These are phyloP conservation scores for Theileria sp. DNA, from an alignment of 169 alveolate species.

Conservation along the genomic window DNA sequence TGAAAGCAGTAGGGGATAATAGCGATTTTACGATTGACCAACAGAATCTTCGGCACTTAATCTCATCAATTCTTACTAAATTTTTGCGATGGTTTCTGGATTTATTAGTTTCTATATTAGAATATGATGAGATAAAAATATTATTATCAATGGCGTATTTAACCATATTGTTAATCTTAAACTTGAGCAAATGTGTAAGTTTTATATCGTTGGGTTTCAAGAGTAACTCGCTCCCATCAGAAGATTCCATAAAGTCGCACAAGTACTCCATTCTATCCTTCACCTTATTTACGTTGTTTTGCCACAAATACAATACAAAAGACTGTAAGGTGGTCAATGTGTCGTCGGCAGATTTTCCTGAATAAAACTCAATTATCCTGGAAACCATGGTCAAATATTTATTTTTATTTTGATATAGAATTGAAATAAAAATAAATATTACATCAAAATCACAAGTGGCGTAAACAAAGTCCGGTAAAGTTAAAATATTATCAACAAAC, in stretches of 20 bases:
- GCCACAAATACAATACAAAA: conserved; percentile 39
- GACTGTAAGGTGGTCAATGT: conserved; percentile 23
- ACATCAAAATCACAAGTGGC: conserved; percentile 56
- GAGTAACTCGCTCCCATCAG: conserved; percentile 29
- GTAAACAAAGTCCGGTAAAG: conserved; percentile 12
- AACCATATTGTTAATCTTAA: conserved; percentile 43
- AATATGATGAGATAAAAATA: conserved; percentile 34
- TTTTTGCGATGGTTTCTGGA: not conserved
- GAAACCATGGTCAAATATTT: conserved; percentile 47
- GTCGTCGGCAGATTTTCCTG: conserved; percentile 2
- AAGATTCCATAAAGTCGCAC: conserved; percentile 30
- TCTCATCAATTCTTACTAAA: conserved; percentile 18
- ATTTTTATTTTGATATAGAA: conserved; percentile 28
- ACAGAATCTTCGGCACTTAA: conserved; percentile 11
- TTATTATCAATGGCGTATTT: conserved; percentile 6
- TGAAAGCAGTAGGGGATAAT: not conserved
- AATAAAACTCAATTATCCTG: conserved; percentile 44
- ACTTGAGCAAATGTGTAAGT: conserved; percentile 32
- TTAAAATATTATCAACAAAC: conserved; percentile 29
- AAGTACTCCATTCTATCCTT: conserved; percentile 45
- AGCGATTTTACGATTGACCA: conserved; percentile 20
- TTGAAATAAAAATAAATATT: conserved; percentile 41
- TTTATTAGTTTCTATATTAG: conserved; percentile 4
- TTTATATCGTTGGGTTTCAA: conserved; percentile 35
- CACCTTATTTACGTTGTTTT: conserved; percentile 42